Conservation (phyloP, 2,329 filamentous ascomycete genomes). For the Fusarium sambucinum region DNA sequence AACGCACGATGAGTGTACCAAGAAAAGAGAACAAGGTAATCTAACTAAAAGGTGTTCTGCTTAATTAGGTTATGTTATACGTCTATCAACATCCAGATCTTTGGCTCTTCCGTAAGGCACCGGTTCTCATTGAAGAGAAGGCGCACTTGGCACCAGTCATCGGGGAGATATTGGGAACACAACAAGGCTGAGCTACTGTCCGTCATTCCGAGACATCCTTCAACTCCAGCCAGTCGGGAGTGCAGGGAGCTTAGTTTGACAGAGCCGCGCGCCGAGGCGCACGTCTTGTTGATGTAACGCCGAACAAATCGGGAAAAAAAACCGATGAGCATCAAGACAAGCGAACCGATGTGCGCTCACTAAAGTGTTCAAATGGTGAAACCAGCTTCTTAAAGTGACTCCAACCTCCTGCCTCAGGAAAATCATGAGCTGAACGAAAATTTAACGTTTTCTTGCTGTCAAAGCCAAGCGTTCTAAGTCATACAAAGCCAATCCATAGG, state of each 20-base stretch:
- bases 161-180: background rate
- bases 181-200: slow-evolving; percentile 35
- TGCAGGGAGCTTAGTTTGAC: slow-evolving; percentile 31
- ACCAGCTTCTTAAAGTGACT: slow-evolving; percentile 37
- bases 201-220: slow-evolving; percentile 19
- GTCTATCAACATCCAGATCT: background rate
- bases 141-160: background rate
- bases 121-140: background rate
- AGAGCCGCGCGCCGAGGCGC: slow-evolving; percentile 17
- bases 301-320: slow-evolving; percentile 7
- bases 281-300: slow-evolving; percentile 27
- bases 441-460: background rate
- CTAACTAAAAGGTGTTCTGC: background rate
- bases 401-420: slow-evolving; percentile 27
- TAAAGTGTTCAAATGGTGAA: slow-evolving; percentile 37
- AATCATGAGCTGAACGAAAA: background rate
- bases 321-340: slow-evolving; percentile 22
- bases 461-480: slow-evolving; percentile 28
- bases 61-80: background rate
- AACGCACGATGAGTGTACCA: background rate
- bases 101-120: background rate
- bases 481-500: slow-evolving; percentile 28
- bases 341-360: slow-evolving; percentile 27
- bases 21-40: background rate
- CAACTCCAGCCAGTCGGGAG: slow-evolving; percentile 13